Conservation (phyloP, 441 rosid species). For the Hura crepitans region DNA sequence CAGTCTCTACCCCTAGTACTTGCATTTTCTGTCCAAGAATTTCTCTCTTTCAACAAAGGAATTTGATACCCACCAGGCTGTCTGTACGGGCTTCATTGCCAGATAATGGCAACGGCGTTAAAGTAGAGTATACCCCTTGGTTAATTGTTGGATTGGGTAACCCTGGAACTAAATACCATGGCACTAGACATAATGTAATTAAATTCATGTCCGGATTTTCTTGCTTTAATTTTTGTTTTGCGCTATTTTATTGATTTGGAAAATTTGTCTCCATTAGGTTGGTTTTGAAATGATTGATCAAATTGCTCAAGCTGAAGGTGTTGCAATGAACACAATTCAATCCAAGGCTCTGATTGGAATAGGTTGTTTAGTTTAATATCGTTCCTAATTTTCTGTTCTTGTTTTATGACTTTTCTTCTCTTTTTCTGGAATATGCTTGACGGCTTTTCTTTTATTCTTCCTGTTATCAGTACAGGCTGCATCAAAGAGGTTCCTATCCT, state of each 20-base stretch:
- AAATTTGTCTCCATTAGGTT: slow-evolving; percentile 42
- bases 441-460: slow-evolving; percentile 31
- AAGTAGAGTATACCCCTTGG: slow-evolving; percentile 89
- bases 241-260: slow-evolving; percentile 1
- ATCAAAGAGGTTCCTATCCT: slow-evolving; percentile 79
- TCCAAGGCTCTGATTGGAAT: slow-evolving; percentile 89
- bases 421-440: slow-evolving; percentile 23
- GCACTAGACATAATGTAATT: slow-evolving; percentile 90
- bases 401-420: not conserved
- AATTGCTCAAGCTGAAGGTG: slow-evolving; percentile 56
- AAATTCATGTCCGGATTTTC: not conserved
- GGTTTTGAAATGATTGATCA: slow-evolving; percentile 89
- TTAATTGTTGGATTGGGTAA: slow-evolving; percentile 86
- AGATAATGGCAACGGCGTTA: slow-evolving; percentile 33
- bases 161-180: slow-evolving; percentile 91
- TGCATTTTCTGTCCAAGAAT: slow-evolving; percentile 37
- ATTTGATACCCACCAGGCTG: slow-evolving; percentile 29
- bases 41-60: slow-evolving; percentile 30
- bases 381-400: slow-evolving; percentile 3
- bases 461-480: slow-evolving; percentile 71
- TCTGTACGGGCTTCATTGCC: slow-evolving; percentile 41
- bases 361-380: slow-evolving; percentile 45
- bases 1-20: slow-evolving; percentile 46
- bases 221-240: not conserved
- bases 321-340: slow-evolving; percentile 74